Percentiles rank a stretch among this genome's conserved stretches.
Evolutionary conservation across 805 yeast species (phyloP).

Genomic region (Candida ulmi): DNA sequence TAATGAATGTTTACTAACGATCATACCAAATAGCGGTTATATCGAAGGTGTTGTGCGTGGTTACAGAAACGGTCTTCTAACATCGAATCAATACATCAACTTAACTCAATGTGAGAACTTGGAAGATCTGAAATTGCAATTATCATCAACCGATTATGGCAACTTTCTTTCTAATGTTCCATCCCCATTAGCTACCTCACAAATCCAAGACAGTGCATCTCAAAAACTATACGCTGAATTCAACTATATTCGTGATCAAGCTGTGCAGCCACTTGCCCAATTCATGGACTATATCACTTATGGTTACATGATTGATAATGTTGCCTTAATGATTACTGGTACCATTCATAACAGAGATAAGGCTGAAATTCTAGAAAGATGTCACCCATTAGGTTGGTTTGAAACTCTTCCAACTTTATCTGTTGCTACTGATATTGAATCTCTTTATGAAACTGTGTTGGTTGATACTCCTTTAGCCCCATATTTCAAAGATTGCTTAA

Average conservation of each 20-base stretch:
- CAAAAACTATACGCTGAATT: constrained; percentile 77
- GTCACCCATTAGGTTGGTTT: constrained; percentile 98
- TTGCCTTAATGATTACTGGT: constrained; percentile 92
- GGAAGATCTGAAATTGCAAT: constrained; percentile 90
- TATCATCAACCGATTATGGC: constrained; percentile 95
- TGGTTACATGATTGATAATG: constrained; percentile 98
- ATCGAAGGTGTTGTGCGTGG: constrained; percentile 96
- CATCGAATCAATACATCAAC: constrained; percentile 78
- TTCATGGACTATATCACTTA: constrained; percentile 91
- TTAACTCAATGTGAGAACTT: constrained; percentile 93
- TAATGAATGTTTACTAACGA: constrained; percentile 10
- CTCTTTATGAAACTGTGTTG: constrained; percentile 86
- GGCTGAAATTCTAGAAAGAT: constrained; percentile 78
- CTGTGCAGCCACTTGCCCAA: constrained; percentile 71
- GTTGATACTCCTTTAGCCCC: constrained; percentile 98
- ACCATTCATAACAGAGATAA: constrained; percentile 93
- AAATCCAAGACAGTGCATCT: constrained; percentile 76
- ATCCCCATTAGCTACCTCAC: constrained; percentile 76
- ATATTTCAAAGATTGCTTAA: constrained; percentile 83
- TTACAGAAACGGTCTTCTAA: constrained; percentile 76
- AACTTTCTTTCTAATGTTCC: constrained; percentile 80
- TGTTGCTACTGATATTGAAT: constrained; percentile 91
- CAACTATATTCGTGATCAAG: constrained; percentile 77
- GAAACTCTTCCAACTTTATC: constrained; percentile 94
- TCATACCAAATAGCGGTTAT: constrained; percentile 49